Evolutionary conservation across 331 rosid species (phyloP), one percentile per base, ranked within the genome.

Genomic region (Malus hybrid): DNA sequence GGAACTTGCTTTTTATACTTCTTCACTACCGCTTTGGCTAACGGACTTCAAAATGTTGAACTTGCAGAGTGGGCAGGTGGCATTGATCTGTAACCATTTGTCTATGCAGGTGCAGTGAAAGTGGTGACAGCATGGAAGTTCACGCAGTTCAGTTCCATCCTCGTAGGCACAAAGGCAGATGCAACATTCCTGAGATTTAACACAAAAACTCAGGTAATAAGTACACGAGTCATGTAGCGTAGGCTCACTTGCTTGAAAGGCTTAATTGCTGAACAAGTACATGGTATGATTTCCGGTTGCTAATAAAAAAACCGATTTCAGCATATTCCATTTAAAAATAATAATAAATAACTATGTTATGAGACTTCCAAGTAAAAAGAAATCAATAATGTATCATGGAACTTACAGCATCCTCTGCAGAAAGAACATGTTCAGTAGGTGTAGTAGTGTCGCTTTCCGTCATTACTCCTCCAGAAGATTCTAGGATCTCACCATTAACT

Each of bases 51-150:
- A 83, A 80, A 91, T 85, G 83, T 93, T 84, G 65, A 80, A 90
- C 83, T 91, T 93, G 93, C 98, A 93, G 76, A 91, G 97, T 13
- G 97, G 98, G 74, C 97, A 93, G 66, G 87, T 87, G 3, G 97
- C 90, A 61, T 91, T 91, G 67, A 91, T 85, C 79, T 81, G 91
- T 77, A 93, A 75, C 97, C 98, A 90, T 84, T 85, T 90, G 83
- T 91, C 96, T 29, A 93, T 86, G 89, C 98, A 93, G 59, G 84
- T 55, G 78, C 93, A 80, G 77, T 93, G 98, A 69, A 93, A 93
- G 83, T 91, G 97, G 85, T 93, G 98, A 76, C 78, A 80, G 80
- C 98, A 90, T 18, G 98, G 97, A 69, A 93, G 98, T 76, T 90
- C 90, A 15, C 96, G 90, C 10, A 93, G 90, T 83, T 91, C 96